Evolutionary conservation across 2,329 filamentous ascomycete species (phyloP).

Genomic region (Gaeumannomyces sp.): DNA sequence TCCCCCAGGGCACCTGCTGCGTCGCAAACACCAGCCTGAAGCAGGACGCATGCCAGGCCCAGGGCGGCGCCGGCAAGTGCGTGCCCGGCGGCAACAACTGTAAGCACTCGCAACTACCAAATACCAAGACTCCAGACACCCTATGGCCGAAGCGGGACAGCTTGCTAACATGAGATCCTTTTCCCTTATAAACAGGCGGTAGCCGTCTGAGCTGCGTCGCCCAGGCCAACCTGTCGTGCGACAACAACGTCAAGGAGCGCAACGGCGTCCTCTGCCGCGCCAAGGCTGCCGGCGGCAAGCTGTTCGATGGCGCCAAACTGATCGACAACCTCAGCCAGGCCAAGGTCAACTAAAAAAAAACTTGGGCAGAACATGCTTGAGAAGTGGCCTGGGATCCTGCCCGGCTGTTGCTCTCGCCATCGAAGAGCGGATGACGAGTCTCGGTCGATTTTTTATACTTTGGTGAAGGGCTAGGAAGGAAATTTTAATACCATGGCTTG

Average conservation of each 20-base stretch:
- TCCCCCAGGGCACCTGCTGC: slow-evolving; percentile 5
- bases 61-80: slow-evolving; percentile 5
- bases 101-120: neutral
- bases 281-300: neutral
- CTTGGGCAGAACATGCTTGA: too few relatives aligned
- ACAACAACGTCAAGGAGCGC: slow-evolving; percentile 5
- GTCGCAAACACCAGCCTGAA: slow-evolving; percentile 1
- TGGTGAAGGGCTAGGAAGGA: neutral
- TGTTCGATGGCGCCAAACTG: slow-evolving; percentile 1
- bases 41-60: slow-evolving; percentile 1
- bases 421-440: neutral
- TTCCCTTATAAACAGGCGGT: neutral
- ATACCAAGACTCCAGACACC: too few relatives aligned
- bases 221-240: neutral
- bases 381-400: too few relatives aligned
- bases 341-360: slow-evolving; percentile 9
- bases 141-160: too few relatives aligned
- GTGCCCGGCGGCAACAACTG: slow-evolving; percentile 8
- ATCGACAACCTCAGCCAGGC: neutral
- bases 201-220: neutral
- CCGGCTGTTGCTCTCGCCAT: neutral
- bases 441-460: neutral
- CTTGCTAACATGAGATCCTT: neutral
- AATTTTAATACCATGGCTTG: slow-evolving; percentile 1
- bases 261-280: slow-evolving; percentile 5